A percentile compares a stretch with the other conserved stretches of the same genome.
These are phyloP conservation scores for Chlamydomonas sp. DNA, from an alignment of 139 green algal species.

Conservation along the genomic window DNA sequence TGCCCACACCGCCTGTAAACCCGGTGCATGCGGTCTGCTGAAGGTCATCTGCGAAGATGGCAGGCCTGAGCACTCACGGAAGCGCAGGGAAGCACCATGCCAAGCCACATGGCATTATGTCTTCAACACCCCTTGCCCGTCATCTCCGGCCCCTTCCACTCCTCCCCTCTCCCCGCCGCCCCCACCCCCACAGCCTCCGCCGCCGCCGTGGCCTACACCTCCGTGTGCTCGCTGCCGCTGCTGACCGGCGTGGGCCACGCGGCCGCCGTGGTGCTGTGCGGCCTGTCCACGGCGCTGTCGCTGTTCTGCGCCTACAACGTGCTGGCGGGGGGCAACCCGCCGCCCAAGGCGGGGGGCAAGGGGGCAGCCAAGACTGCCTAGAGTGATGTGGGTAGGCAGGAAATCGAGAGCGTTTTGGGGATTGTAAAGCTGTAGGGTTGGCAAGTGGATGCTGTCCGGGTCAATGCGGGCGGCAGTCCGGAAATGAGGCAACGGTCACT, in stretches of 20 bases:
- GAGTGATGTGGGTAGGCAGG: not conserved
- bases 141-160: not conserved
- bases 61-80: too few species aligned
- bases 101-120: too few species aligned
- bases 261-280: conserved; percentile 24
- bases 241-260: conserved; percentile 16
- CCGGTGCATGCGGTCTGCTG: too few species aligned
- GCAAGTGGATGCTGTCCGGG: too few species aligned
- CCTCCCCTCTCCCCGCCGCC: not conserved
- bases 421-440: too few species aligned
- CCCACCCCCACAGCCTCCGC: conserved; percentile 27
- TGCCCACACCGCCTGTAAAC: too few species aligned
- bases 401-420: too few species aligned
- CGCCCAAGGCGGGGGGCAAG: conserved; percentile 37
- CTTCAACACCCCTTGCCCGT: too few species aligned
- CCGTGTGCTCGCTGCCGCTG: not conserved
- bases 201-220: conserved; percentile 39
- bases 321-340: conserved; percentile 66
- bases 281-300: conserved; percentile 38
- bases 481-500: too few species aligned
- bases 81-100: too few species aligned
- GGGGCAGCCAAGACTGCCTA: not conserved
- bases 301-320: conserved; percentile 69
- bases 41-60: too few species aligned
- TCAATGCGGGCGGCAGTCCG: too few species aligned